Percentiles rank a stretch among this genome's conserved stretches.
phyloP scores from a whole-genome alignment of 805 yeast genomes.

The Teunomyces cretensis region DNA sequence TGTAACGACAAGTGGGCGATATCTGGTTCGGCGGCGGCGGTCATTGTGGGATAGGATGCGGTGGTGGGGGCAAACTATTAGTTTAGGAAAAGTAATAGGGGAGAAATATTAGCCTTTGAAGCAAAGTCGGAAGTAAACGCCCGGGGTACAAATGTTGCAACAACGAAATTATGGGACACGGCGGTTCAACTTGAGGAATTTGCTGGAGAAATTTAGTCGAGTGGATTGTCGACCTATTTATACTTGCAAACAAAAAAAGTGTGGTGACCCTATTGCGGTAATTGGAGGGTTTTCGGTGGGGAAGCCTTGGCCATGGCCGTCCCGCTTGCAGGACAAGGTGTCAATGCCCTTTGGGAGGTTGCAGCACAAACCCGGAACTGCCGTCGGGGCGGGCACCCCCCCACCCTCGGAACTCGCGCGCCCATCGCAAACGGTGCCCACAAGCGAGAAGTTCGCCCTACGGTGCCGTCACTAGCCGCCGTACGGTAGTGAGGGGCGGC shows the following conservation, averaged over 20 bases:
- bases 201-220: not conserved
- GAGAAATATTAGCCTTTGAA: no score
- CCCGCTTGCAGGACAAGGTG: not conserved
- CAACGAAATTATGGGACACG: no score
- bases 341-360: not conserved
- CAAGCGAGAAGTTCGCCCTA: constrained; percentile 6
- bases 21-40: constrained; percentile 14
- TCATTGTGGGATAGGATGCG: not conserved
- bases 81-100: no score
- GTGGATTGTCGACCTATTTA: not conserved
- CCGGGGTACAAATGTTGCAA: no score
- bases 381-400: constrained; percentile 3
- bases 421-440: not conserved
- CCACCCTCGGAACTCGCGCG: constrained; percentile 1
- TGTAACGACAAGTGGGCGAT: constrained; percentile 24
- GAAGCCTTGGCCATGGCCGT: not conserved
- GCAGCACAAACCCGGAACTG: constrained; percentile 3
- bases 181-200: no score
- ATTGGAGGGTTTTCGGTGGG: not conserved
- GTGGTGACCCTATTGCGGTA: not conserved
- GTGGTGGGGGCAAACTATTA: no score
- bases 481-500: not conserved
- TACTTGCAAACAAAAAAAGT: not conserved
- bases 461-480: not conserved
- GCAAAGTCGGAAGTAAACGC: no score